Evolutionary conservation across 805 yeast species (phyloP), one percentile per base, ranked within the genome.

Genomic region (Yueomyces sp.): DNA sequence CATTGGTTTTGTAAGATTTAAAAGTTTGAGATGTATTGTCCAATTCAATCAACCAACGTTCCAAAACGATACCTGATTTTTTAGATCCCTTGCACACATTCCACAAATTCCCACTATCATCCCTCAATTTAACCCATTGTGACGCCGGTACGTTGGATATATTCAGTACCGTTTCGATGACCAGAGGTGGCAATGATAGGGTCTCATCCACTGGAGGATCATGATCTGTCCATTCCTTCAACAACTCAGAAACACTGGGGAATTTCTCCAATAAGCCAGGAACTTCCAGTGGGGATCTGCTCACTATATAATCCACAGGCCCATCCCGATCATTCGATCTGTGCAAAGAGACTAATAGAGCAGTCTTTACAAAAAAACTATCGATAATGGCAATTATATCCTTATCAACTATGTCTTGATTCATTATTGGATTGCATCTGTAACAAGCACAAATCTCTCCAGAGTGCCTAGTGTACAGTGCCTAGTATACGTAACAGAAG

Each of bases 21-120:
- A 74, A 55, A 11, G 57, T 45, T 26, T 52, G 44, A 2, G 63
- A 55, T 12, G 49, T 48, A 36, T 49, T 62, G 53, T 82, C 88
- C 47, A 88, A 74, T 59, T 88, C 95, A 33, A 92, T 65, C 28
- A 86, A 68, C 98, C 98, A 92, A 46, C 98, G 72, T 56, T 92
- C 98, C 45, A 92, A 64, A 2, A 92, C 96, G n/a, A 92, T 75
- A 60, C 90, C 97, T 19, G 76, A 70, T 53, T 82, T 82, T 53
- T 74, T 76, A 3, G 73, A 68, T 11, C 81, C 81, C 46, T 70
- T 75, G 7, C 81, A 67, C 9, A 79, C 79, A 7, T 73, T 65
- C 73, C 81, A 78, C 11, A 70, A 54, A 48, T 68, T 68, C 28
- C 70, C 73, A 5, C 69, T 68, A 3, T 69, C 70, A 51, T 81